These are phyloP conservation scores for Gaultheria prostrata DNA, from an alignment of 148 eudicot genomes.

Conservation along the genomic window DNA sequence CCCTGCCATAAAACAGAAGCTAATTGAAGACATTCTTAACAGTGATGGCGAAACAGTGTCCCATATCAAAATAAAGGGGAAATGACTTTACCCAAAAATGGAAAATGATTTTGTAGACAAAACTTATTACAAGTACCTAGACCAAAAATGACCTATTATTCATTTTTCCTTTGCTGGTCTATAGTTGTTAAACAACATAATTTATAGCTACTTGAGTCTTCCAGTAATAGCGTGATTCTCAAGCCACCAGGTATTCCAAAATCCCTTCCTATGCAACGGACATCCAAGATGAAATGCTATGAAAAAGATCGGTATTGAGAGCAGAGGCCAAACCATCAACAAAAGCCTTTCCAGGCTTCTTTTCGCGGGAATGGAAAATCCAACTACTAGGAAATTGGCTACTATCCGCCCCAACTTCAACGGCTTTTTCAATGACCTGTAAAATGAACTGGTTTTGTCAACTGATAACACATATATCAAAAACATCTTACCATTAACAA, in stretches of 20 bases:
- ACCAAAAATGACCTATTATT: background rate
- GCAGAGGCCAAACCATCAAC: slow-evolving; percentile 87
- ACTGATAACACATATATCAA: slow-evolving; percentile 18
- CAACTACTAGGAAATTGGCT: slow-evolving; percentile 83
- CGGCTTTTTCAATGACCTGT: slow-evolving; percentile 87
- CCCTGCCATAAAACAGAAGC: slow-evolving; percentile 47
- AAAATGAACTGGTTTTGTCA: slow-evolving; percentile 34
- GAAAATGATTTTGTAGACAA: background rate
- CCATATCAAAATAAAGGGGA: background rate
- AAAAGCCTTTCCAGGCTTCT: slow-evolving; percentile 91
- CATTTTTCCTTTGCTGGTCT: background rate
- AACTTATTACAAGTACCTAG: background rate
- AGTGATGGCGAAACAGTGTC: background rate
- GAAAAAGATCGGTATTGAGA: slow-evolving; percentile 15
- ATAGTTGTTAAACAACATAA: background rate
- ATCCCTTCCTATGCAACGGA: background rate
- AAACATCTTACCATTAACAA: slow-evolving; percentile 66
- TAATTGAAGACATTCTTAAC: slow-evolving; percentile 10
- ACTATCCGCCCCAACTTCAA: slow-evolving; percentile 93
- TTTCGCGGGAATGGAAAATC: slow-evolving; percentile 92
- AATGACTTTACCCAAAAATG: background rate
- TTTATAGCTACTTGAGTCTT: background rate
- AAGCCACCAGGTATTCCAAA: background rate
- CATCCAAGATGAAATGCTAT: background rate
- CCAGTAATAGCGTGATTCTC: background rate